Percentiles rank a stretch among this genome's conserved stretches.
phyloP scores from a whole-genome alignment of 805 yeast genomes.

The Suhomyces faveliae region DNA sequence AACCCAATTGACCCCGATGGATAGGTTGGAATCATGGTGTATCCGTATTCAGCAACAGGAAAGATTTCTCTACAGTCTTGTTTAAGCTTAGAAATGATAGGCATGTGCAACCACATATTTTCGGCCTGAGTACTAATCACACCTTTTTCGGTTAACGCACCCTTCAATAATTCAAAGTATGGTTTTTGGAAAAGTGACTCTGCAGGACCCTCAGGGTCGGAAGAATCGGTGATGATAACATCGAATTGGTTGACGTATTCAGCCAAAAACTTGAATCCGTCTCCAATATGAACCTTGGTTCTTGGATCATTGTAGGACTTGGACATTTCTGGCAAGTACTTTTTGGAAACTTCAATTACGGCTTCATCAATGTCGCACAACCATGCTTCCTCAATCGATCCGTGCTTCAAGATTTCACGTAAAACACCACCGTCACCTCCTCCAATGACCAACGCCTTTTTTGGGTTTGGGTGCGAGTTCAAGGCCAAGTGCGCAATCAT shows the following conservation, averaged over 20 bases:
- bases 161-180: conserved; percentile 78
- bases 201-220: conserved; percentile 99
- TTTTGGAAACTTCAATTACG: conserved; percentile 81
- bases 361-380: conserved; percentile 95
- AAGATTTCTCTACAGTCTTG: conserved; percentile 78
- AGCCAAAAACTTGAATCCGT: conserved; percentile 93
- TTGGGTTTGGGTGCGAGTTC: conserved; percentile 92
- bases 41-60: conserved; percentile 89
- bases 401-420: conserved; percentile 91
- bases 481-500: conserved; percentile 95
- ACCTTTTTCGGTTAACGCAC: conserved; percentile 91
- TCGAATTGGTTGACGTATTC: conserved; percentile 84
- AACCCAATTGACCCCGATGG: conserved; percentile 98
- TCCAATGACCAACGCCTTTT: conserved; percentile 90
- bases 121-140: conserved; percentile 94
- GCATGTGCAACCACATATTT: conserved; percentile 88
- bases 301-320: conserved; percentile 83
- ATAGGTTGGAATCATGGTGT: conserved; percentile 92
- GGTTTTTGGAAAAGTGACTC: conserved; percentile 89
- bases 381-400: conserved; percentile 80
- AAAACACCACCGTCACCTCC: conserved; percentile 99
- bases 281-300: conserved; percentile 88
- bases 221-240: conserved; percentile 94
- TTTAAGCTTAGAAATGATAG: conserved; percentile 78
- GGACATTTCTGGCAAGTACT: conserved; percentile 86